These are phyloP conservation scores for Neurospora terricola DNA, from an alignment of 495 filamentous ascomycete species.

Conservation along the genomic window DNA sequence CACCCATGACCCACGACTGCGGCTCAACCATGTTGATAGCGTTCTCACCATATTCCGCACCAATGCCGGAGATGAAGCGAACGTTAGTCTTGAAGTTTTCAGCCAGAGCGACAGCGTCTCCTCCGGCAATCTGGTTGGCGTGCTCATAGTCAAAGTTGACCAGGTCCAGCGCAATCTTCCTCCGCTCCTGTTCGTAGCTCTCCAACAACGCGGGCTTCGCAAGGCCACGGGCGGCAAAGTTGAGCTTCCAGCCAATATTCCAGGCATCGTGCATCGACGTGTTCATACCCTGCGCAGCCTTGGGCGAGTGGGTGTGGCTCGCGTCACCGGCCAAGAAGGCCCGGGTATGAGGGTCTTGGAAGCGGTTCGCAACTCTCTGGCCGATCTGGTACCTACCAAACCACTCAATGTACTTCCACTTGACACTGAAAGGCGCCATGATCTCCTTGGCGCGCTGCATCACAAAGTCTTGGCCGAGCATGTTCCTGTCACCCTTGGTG, in stretches of 20 bases:
- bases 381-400: slow-evolving; percentile 54
- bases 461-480: slow-evolving; percentile 51
- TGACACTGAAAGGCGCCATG: slow-evolving; percentile 49
- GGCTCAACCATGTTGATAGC: slow-evolving; percentile 39
- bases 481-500: slow-evolving; percentile 36
- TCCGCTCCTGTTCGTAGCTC: slow-evolving; percentile 58
- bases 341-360: slow-evolving; percentile 42
- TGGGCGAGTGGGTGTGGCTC: slow-evolving; percentile 65
- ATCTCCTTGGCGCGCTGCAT: slow-evolving; percentile 53
- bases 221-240: slow-evolving; percentile 48
- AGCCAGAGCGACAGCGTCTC: slow-evolving; percentile 45
- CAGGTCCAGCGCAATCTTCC: slow-evolving; percentile 51
- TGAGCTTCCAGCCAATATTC: slow-evolving; percentile 71
- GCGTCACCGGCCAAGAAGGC: slow-evolving; percentile 69
- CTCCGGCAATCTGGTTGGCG: slow-evolving; percentile 47
- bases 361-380: slow-evolving; percentile 52
- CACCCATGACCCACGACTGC: slow-evolving; percentile 32
- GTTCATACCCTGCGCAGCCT: slow-evolving; percentile 75
- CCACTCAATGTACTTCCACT: slow-evolving; percentile 54
- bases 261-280: slow-evolving; percentile 67
- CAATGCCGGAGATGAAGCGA: slow-evolving; percentile 56
- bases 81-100: slow-evolving; percentile 57
- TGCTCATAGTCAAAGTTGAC: slow-evolving; percentile 58
- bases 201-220: slow-evolving; percentile 42
- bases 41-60: slow-evolving; percentile 51